Conservation (phyloP, 768 basidiomycete species). For the Hemileccinum rubropunctum region DNA sequence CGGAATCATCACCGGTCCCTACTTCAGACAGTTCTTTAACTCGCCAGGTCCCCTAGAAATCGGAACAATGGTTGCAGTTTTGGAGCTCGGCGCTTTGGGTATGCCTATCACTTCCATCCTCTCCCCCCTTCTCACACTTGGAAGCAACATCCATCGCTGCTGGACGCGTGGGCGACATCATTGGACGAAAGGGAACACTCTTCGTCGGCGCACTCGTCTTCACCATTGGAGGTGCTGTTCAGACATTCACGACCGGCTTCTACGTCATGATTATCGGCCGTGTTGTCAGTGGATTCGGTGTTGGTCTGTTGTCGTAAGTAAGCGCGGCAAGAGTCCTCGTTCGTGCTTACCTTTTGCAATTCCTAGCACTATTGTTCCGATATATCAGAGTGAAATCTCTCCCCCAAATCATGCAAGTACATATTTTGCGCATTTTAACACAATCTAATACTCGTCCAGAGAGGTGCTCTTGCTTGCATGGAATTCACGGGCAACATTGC, state of each 20-base stretch:
- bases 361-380: conserved; percentile 85
- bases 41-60: conserved; percentile 69
- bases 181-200: conserved; percentile 84
- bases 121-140: background rate
- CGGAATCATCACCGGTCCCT: conserved; percentile 85
- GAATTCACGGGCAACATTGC: conserved; percentile 93
- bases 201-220: conserved; percentile 83
- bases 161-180: conserved; percentile 81
- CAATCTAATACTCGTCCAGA: conserved; percentile 38
- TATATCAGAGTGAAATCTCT: conserved; percentile 94
- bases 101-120: conserved; percentile 22
- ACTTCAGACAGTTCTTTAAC: conserved; percentile 81
- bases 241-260: conserved; percentile 80
- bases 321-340: background rate
- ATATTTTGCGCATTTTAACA: background rate
- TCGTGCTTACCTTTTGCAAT: conserved; percentile 5
- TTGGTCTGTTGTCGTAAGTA: conserved; percentile 82
- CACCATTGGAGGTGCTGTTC: conserved; percentile 81
- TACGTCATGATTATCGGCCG: conserved; percentile 80
- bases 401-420: conserved; percentile 78
- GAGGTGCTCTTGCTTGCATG: conserved; percentile 91
- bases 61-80: conserved; percentile 95
- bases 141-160: conserved; percentile 87
- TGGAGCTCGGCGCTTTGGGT: conserved; percentile 92
- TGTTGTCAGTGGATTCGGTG: conserved; percentile 83